Base-by-base conservation (phyloP, 305 asterid genomes). In the Fraxinus sp. region DNA sequence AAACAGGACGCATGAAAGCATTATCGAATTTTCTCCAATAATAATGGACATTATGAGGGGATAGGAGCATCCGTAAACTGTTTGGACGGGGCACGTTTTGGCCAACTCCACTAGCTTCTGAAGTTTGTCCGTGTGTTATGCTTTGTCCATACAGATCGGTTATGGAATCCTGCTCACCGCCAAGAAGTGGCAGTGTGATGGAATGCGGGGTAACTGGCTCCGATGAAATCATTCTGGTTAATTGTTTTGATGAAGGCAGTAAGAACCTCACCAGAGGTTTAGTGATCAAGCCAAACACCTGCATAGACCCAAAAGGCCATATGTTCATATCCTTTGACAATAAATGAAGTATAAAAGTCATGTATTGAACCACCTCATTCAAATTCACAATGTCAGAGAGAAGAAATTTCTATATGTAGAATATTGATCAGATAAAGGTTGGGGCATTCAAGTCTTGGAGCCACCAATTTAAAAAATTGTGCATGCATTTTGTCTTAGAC, bases 231-330 rank as follows among this genome's bases (percentile, higher is more conserved):
- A 82, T 85, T 73, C 93, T 84, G 90, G 16, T 85, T 81, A 89
- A 84, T 18, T 85, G 86, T 78, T 87, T 90, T 0, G 93, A 59
- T 6, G 93, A 78, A 70, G 98, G 97, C 83, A 85, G 86, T 83
- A 94, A 62, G 77, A 83, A 85, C 81, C 93, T 86, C 33, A 95
- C 89, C 46, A 95, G 84, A 78, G 98, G 99, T 83, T 95, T 92
- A 2, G 99, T 95, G 84, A 95, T 73, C 90, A 94, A 84, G 39
- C 97, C 98, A 74, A 91, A 94, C n/a, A 95, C 98, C 99, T 95
- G 91, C 86, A 83, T 3, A 26, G 62, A 59, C 41, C 74, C 80
- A 35, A 24, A 52, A 46, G 49, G 52, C 74, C 55, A n/a, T 3
- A 14, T 22, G 79, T 59, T 18, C 35, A 16, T 33, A 49, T 26